Evolutionary conservation across 2,329 filamentous ascomycete genomes (phyloP).

Genomic region (Neocatenulostroma microsporum): DNA sequence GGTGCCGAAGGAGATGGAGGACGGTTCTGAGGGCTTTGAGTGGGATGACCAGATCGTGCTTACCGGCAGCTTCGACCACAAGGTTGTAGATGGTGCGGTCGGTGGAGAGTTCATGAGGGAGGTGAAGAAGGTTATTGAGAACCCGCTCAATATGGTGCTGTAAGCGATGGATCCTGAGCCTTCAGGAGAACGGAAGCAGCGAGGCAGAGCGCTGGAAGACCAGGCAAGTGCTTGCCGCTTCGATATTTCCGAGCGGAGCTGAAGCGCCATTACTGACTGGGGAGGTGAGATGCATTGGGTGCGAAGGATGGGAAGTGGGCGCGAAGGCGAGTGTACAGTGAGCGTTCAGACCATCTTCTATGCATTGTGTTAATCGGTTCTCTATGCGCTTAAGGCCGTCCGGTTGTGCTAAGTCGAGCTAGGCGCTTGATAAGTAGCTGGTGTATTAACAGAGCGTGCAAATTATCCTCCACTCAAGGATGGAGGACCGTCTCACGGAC

Average conservation of each 20-base stretch:
- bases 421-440: neutral
- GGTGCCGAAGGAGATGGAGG: conserved; percentile 74
- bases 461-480: too few relatives aligned
- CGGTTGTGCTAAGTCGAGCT: neutral
- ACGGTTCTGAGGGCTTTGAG: conserved; percentile 63
- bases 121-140: conserved; percentile 96
- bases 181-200: neutral
- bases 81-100: conserved; percentile 93
- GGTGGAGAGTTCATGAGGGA: conserved; percentile 95
- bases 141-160: conserved; percentile 88
- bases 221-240: neutral
- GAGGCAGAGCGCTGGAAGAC: neutral
- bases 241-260: neutral
- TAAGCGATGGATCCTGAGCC: too few relatives aligned
- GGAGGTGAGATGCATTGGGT: neutral
- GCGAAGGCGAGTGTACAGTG: conserved; percentile 1
- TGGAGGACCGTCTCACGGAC: too few relatives aligned
- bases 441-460: neutral
- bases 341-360: neutral
- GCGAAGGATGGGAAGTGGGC: neutral
- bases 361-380: conserved; percentile 4
- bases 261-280: conserved; percentile 1
- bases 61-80: conserved; percentile 96
- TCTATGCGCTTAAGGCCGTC: neutral
- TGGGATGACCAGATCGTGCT: conserved; percentile 98